Base-by-base conservation (phyloP, 2,329 filamentous ascomycete genomes). In the Mycogone perniciosa region DNA sequence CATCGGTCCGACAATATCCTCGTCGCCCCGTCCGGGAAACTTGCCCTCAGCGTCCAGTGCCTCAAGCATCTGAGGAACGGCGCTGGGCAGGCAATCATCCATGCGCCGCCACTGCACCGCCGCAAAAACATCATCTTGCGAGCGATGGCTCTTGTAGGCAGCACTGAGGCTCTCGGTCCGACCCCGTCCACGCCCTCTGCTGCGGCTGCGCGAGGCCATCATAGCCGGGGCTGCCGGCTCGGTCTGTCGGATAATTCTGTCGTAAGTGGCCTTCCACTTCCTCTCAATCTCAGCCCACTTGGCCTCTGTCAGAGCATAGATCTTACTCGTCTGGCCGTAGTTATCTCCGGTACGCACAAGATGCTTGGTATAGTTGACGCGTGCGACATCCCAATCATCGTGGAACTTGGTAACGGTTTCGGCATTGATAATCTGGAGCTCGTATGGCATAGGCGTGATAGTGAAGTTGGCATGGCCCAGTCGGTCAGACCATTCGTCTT, bases 1-100 rank as follows among this genome's bases (percentile, higher is more conserved):
- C 91, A 96, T 96, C 6, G 91, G 91, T 1, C 91, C 91, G 41
- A 96, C 89, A 64, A 96, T 95, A 67, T 95, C 91, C 60, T 91
- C 86, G 61, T 96, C 90, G 47, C 90, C 90, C 31, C 92, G 80
- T 59, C 85, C 83, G 27, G 90, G 90, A 62, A 96, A 96, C 67
- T 96, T 96, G 63, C 87, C 86, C 55, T 86, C 78, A 63, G 85
- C 76, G 63, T 88, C 83, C 55, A 83, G 75, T 51, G 84, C 74
- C 64, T 86, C 82, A 55, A 85, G 75, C 59, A 91, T 79, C 29
- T 80, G 77, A 0, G 86, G 86, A 56, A 90, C 81, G 51, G 80
- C 81, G 53, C 80, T 80, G 39, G 85, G 75, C 31, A 84, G 72
- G 52, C 77, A 70, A 49, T 82, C 78, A 48, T 78, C 76, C 39